Evolutionary conservation across 2,329 filamentous ascomycete genomes (phyloP), one percentile per base, ranked within the genome.

Genomic region (Tympanopsis confertula): DNA sequence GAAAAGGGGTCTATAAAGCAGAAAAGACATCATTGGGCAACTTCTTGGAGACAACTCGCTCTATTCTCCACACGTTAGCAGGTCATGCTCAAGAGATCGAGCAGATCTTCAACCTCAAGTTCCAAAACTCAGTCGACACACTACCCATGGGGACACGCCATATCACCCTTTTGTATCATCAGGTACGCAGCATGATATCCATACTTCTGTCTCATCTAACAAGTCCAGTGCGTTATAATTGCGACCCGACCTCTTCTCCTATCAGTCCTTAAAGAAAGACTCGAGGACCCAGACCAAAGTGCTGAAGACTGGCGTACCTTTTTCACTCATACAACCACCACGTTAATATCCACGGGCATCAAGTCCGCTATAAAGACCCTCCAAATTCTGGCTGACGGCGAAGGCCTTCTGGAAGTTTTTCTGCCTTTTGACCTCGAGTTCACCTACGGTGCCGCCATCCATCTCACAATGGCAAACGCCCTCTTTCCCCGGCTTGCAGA

Each of bases 281-380:
- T 60, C 0, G 53, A 59, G 0, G 52, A 48, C 5, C 39, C 58
- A 0, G 44, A 42, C 0, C 41, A 49, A 2, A 45, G 45, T 36
- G 44, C 38, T 2, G 51, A 58, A 19, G 50, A 59, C 19, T 55
- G 55, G 22, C 49, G 55, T 5, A 51, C 39, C 0, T 56, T 62
- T 20, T 41, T 62, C 0, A 46, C 45, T 2, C 52, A 50, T 2
- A 61, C 57, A 1, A 56, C 51, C 12, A 44, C 7, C 7, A n/a
- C 55, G 0, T 39, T 63, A 0, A 60, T 63, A 5, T 55, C 53
- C 0, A 59, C 55, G 0, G 57, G 61, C 3, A 62, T 63, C 15
- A 62, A 63, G 22, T 64, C 60, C 0, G 60, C 61, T 0, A 45
- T 50, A 3, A 64, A 63, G 35, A 58, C 55, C 0, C 44, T 63